These are phyloP conservation scores for Pseudozyma tsukubaensis DNA, from an alignment of 1,284 basidiomycete species.

Conservation along the genomic window DNA sequence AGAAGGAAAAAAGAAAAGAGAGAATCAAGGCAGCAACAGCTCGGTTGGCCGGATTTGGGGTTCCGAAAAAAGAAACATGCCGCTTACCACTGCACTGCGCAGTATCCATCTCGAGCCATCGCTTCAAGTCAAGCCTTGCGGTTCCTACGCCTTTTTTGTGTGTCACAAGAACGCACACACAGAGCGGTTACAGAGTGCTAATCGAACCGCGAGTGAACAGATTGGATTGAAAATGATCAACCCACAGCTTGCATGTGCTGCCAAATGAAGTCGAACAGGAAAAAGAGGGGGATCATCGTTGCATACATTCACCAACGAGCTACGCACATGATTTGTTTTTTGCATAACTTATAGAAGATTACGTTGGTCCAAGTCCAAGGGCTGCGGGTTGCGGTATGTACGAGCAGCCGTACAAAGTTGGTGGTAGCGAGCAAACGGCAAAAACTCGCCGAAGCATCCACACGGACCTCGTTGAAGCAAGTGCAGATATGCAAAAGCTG, in stretches of 20 bases:
- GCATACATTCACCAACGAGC: constrained; percentile 16
- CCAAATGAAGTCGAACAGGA: not conserved
- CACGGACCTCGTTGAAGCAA: too few relatives aligned
- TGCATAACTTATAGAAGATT: too few relatives aligned
- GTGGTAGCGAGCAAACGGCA: too few relatives aligned
- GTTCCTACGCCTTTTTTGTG: too few relatives aligned
- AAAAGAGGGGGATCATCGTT: constrained; percentile 8
- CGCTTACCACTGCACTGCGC: not conserved
- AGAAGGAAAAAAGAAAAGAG: not conserved
- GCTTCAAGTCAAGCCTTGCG: not conserved
- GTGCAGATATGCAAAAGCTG: too few relatives aligned
- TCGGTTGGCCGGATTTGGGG: constrained; percentile 1
- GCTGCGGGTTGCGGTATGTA: not conserved
- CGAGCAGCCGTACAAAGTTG: too few relatives aligned
- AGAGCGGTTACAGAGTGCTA: too few relatives aligned
- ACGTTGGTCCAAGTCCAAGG: not conserved
- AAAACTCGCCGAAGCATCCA: too few relatives aligned
- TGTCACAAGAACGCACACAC: too few relatives aligned
- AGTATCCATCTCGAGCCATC: not conserved
- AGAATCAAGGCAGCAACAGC: too few relatives aligned
- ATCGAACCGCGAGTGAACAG: too few relatives aligned
- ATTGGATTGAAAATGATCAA: not conserved
- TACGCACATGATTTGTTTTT: too few relatives aligned
- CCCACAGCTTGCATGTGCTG: not conserved
- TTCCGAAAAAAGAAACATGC: not conserved